These are phyloP conservation scores for Syncephalastrum sp. DNA, from an alignment of 371 early-diverging fungal genomes.

Conservation along the genomic window DNA sequence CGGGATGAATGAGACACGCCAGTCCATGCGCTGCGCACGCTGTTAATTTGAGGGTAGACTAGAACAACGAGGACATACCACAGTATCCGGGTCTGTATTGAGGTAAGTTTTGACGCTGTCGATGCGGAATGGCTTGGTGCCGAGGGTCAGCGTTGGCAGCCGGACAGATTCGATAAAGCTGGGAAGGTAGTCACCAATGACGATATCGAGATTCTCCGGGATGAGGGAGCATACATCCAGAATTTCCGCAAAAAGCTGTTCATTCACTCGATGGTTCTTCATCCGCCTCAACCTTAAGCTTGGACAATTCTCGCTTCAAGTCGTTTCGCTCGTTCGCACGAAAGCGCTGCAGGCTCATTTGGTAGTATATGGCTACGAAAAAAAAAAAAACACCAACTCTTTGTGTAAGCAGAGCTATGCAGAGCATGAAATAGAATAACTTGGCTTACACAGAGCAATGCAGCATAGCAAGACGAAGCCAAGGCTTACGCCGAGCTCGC, in stretches of 20 bases:
- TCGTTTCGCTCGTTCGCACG: constrained; percentile 66
- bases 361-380: constrained; percentile 64
- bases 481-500: constrained; percentile 41
- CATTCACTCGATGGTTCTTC: constrained; percentile 94
- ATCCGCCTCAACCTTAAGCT: constrained; percentile 45
- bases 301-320: constrained; percentile 59
- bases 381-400: background rate
- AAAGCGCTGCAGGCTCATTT: constrained; percentile 62
- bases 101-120: constrained; percentile 81
- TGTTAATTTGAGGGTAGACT: background rate
- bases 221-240: constrained; percentile 93
- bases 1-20: constrained; percentile 88
- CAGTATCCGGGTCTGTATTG: constrained; percentile 75
- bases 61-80: constrained; percentile 47
- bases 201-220: constrained; percentile 69
- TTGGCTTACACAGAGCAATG: constrained; percentile 44
- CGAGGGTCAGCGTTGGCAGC: constrained; percentile 94
- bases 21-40: constrained; percentile 78
- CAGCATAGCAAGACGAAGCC: constrained; percentile 39
- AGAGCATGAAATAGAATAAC: background rate
- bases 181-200: constrained; percentile 80
- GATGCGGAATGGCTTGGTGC: constrained; percentile 92
- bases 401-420: background rate
- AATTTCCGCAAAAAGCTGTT: constrained; percentile 83
- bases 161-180: constrained; percentile 87